Percentiles rank a stretch among this genome's conserved stretches.
These are phyloP conservation scores for Lathyrus sativus DNA, from an alignment of 306 rosid species.

Conservation along the genomic window DNA sequence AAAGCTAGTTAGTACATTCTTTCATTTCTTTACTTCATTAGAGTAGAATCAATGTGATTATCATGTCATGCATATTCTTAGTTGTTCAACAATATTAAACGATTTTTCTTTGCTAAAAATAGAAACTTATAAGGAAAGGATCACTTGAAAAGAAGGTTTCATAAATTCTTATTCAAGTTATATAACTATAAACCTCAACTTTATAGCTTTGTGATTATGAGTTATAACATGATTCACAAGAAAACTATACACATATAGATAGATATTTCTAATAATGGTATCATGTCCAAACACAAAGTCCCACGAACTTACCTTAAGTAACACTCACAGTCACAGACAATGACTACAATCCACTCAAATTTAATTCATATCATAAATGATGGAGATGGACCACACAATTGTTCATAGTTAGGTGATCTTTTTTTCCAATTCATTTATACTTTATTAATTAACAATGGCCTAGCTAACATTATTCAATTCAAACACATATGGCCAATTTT, in stretches of 20 bases:
- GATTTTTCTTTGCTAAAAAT: too few species aligned
- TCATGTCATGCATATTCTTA: too few species aligned
- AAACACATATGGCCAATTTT: slow-evolving; percentile 19
- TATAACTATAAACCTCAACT: not conserved
- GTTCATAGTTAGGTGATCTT: slow-evolving; percentile 36
- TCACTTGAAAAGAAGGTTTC: too few species aligned
- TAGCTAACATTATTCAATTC: not conserved
- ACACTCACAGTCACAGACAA: not conserved
- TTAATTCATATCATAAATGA: slow-evolving; percentile 25
- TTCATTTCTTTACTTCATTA: too few species aligned
- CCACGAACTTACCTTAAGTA: not conserved
- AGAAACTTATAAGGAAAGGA: too few species aligned
- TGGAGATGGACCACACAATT: slow-evolving; percentile 37
- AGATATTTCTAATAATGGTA: not conserved
- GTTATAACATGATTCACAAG: not conserved
- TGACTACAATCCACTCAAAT: slow-evolving; percentile 10
- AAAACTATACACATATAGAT: not conserved
- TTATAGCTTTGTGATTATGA: not conserved
- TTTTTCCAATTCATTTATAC: slow-evolving; percentile 34
- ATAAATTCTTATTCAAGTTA: too few species aligned
- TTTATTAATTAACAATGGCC: slow-evolving; percentile 5
- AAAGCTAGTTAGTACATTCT: too few species aligned
- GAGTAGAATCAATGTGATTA: too few species aligned
- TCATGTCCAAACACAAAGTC: slow-evolving; percentile 9
- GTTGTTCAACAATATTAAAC: too few species aligned